Evolutionary conservation across 495 filamentous ascomycete genomes (phyloP), one percentile per base, ranked within the genome.

Genomic region (Echria macrotheca): DNA sequence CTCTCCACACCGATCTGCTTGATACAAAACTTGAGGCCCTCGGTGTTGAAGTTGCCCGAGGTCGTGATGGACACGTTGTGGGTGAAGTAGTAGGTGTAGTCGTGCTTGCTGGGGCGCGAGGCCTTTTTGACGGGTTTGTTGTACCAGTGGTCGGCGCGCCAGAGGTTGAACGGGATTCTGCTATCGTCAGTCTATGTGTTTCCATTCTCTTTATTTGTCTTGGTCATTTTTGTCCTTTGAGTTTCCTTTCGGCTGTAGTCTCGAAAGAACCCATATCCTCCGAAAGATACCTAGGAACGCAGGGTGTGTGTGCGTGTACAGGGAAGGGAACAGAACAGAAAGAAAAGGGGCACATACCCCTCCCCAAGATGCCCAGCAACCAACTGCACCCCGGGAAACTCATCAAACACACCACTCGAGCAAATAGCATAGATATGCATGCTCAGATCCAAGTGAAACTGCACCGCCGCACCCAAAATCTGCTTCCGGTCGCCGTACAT

Each of bases 11-110:
- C 65, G n/a, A 69, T 47, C 55, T 66, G 51, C 7, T 67, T 51
- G 51, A 78, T 61, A 9, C 77, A 61, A 63, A 65, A 73, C 62
- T 74, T 69, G 59, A 84, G 54, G 4, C 74, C 76, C 2, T 65
- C 59, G 7, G 77, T 82, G 15, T 71, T 76, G 57, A 84, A 85
- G 51, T 82, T 70, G 0, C 82, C 81, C 2, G 69, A 75, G 0
- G 82, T 84, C 0, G 81, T 84, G 49, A 84, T 76, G 65, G 72
- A 84, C 47, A 85, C 63, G 44, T 85, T 83, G 35, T 72, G 61
- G 14, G 66, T 75, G 54, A 82, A 83, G 54, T 83, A 83, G 47
- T 82, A 71, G 25, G 69, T 66, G 56, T 81, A 78, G n/a, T 77
- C 79, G 54, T 75, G 69, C 62, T 79, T 78, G 47, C 70, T 78